phyloP scores from a whole-genome alignment of 306 rosid species.

The Delonix regia region DNA sequence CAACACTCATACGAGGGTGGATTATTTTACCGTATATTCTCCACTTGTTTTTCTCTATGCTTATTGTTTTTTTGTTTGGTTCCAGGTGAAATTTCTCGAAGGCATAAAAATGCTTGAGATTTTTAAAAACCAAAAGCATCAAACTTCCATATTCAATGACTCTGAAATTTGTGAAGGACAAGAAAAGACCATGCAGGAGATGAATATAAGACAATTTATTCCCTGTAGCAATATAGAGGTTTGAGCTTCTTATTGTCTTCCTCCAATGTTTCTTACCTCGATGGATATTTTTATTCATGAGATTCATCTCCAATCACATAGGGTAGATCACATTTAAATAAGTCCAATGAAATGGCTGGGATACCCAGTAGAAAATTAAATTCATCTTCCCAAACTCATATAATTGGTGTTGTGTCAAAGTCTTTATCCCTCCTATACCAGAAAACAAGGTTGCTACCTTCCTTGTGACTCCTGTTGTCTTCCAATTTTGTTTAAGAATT shows the following conservation, averaged over 20 bases:
- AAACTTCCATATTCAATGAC: conserved; percentile 73
- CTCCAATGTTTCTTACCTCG: no score
- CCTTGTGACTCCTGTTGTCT: background rate
- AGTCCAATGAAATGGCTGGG: conserved; percentile 41
- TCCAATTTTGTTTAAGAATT: no score
- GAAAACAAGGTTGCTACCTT: conserved; percentile 52
- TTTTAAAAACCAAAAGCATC: conserved; percentile 52
- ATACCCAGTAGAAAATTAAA: conserved; percentile 49
- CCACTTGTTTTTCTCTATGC: background rate
- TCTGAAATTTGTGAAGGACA: conserved; percentile 76
- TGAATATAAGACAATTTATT: conserved; percentile 53
- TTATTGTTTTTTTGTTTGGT: conserved; percentile 20
- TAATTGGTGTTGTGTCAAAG: conserved; percentile 29
- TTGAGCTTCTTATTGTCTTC: no score
- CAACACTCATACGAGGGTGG: no score
- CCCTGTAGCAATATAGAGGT: no score
- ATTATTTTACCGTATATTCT: no score
- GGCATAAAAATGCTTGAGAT: conserved; percentile 65
- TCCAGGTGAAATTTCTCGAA: conserved; percentile 62
- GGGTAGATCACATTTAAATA: conserved; percentile 50
- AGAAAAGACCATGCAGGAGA: conserved; percentile 66
- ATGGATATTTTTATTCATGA: conserved; percentile 56
- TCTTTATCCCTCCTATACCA: conserved; percentile 43
- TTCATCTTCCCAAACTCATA: conserved; percentile 47
- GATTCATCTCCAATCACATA: conserved; percentile 49